A percentile compares a stretch with the other conserved stretches of the same genome.
Conservation (phyloP, 2,329 filamentous ascomycete genomes). For the Pseudocercospora fijiensis region DNA sequence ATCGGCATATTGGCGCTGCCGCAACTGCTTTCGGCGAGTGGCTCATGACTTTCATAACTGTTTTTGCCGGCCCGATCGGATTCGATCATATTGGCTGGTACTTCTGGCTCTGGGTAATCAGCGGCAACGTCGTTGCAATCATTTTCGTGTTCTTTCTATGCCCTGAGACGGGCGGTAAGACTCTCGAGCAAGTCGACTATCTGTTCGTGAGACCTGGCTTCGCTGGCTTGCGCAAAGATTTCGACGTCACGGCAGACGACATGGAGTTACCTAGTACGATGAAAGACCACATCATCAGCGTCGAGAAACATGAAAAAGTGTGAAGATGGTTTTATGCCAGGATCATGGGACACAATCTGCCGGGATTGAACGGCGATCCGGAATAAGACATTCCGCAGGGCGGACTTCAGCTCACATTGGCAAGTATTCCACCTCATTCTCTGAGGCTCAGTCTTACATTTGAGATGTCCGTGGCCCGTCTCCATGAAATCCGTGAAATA, state of each 20-base stretch:
- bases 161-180: conserved; percentile 21
- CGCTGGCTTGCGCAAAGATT: conserved; percentile 17
- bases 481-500: neutral
- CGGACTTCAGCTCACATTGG: neutral
- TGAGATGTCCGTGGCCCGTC: neutral
- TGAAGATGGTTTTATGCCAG: neutral
- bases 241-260: conserved; percentile 21
- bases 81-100: conserved; percentile 20
- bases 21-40: conserved; percentile 15
- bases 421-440: neutral
- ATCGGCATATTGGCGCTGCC: conserved; percentile 17
- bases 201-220: conserved; percentile 17
- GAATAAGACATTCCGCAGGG: neutral
- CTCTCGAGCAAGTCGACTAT: conserved; percentile 20
- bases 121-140: conserved; percentile 18
- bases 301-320: neutral
- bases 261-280: conserved; percentile 12
- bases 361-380: neutral
- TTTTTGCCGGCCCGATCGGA: conserved; percentile 14
- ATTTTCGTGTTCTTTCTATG: conserved; percentile 17
- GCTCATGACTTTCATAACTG: conserved; percentile 19
- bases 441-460: neutral
- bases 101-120: conserved; percentile 24
- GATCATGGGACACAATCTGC: neutral
- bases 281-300: neutral